Percentiles rank a stretch among this genome's conserved stretches.
These are phyloP conservation scores for Dothiorella sarmentorum DNA, from an alignment of 2,329 filamentous ascomycete species.

Conservation along the genomic window DNA sequence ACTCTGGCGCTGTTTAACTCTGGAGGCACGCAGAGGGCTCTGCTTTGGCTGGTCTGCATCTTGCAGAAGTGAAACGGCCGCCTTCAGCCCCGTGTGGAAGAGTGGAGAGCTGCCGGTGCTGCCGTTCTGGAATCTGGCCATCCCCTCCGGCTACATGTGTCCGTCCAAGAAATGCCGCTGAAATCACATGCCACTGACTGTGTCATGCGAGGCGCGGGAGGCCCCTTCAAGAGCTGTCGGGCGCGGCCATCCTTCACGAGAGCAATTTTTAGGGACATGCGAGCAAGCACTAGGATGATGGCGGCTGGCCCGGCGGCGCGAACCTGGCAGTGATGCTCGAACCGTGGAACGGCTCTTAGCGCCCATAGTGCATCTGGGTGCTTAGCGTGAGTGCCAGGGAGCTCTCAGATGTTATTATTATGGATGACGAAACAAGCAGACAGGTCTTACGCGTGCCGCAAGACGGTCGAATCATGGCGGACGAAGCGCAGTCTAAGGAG, in stretches of 20 bases:
- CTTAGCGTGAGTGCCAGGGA: slow-evolving; percentile 4
- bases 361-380: slow-evolving; percentile 4
- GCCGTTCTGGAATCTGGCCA: not conserved
- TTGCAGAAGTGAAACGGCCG: slow-evolving; percentile 14
- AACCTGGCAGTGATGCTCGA: not conserved
- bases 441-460: slow-evolving; percentile 4
- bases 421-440: slow-evolving; percentile 14
- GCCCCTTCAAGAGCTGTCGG: too few relatives aligned
- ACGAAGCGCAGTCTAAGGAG: not conserved
- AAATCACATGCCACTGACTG: not conserved
- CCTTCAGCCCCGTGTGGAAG: not conserved
- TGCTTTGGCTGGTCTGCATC: not conserved
- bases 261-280: too few relatives aligned
- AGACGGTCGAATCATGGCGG: not conserved
- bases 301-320: not conserved
- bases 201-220: not conserved
- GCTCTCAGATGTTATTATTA: slow-evolving; percentile 6
- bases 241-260: too few relatives aligned
- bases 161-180: not conserved
- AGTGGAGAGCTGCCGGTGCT: not conserved
- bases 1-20: not conserved
- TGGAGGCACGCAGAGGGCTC: not conserved
- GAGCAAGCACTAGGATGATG: not conserved
- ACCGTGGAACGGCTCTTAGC: slow-evolving; percentile 7
- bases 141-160: not conserved